These are phyloP conservation scores for Dianthus caryophyllus DNA, from an alignment of 148 eudicot species.

Conservation along the genomic window DNA sequence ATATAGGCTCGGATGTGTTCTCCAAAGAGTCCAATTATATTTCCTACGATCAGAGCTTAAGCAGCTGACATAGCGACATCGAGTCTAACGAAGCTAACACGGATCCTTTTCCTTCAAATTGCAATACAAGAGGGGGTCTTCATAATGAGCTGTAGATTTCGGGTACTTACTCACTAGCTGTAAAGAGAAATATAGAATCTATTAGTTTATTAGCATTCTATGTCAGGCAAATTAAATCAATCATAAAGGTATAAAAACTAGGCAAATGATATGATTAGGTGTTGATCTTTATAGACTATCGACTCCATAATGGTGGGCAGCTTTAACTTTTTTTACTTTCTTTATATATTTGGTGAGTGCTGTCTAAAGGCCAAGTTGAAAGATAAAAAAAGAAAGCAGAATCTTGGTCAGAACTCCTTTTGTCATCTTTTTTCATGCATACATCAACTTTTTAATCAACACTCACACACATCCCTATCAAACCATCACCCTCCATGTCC, in stretches of 20 bases:
- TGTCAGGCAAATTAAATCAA: conserved; percentile 19
- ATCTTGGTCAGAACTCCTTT: conserved; percentile 48
- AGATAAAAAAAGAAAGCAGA: conserved; percentile 51
- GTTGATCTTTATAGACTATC: conserved; percentile 44
- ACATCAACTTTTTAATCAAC: conserved; percentile 25
- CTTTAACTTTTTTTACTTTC: conserved; percentile 35
- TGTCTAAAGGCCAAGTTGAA: conserved; percentile 50
- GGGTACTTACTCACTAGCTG: conserved; percentile 22
- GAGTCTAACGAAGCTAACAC: conserved; percentile 25
- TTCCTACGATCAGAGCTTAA: conserved; percentile 11
- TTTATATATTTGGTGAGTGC: conserved; percentile 38
- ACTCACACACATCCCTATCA: conserved; percentile 29
- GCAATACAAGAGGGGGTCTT: conserved; percentile 21
- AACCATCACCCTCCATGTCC: background rate
- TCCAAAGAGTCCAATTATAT: conserved; percentile 9
- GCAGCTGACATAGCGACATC: conserved; percentile 22
- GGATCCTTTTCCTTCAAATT: conserved; percentile 9
- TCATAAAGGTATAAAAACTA: conserved; percentile 16
- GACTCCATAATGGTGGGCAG: conserved; percentile 63
- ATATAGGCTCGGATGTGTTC: conserved; percentile 14
- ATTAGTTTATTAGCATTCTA: conserved; percentile 8
- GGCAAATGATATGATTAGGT: conserved; percentile 37
- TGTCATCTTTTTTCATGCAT: conserved; percentile 29
- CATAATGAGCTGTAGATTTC: conserved; percentile 4
- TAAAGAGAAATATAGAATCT: conserved; percentile 16